Evolutionary conservation across 2,329 filamentous ascomycete genomes (phyloP).

Genomic region (Penicillium sumatraense): DNA sequence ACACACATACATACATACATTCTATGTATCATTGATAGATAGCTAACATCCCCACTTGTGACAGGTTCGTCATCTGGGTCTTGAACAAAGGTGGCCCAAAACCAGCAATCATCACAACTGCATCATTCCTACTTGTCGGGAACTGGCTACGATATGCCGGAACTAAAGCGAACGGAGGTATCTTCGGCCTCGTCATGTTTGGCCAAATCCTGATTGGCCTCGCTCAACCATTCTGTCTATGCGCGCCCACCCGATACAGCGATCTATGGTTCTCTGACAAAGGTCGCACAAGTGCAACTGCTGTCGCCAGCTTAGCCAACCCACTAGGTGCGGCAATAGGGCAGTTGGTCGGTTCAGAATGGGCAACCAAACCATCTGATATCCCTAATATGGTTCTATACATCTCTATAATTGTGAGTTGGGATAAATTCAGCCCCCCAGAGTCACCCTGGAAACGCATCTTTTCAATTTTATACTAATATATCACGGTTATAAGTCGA

Average conservation of each 20-base stretch:
- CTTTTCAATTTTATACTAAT: not conserved
- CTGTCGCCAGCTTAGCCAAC: constrained; percentile 82
- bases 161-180: constrained; percentile 60
- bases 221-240: constrained; percentile 88
- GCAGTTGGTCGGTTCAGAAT: constrained; percentile 82
- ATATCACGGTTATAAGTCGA: constrained; percentile 50
- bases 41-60: not conserved
- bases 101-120: constrained; percentile 73
- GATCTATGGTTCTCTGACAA: constrained; percentile 91
- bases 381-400: constrained; percentile 84
- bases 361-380: constrained; percentile 65
- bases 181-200: constrained; percentile 80
- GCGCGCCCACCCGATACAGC: constrained; percentile 86
- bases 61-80: constrained; percentile 69
- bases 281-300: constrained; percentile 85
- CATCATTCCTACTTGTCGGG: constrained; percentile 74
- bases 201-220: constrained; percentile 90
- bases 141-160: constrained; percentile 93
- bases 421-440: not conserved
- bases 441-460: not conserved
- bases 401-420: constrained; percentile 76
- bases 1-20: no score
- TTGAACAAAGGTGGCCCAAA: constrained; percentile 79
- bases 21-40: not conserved
- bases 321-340: constrained; percentile 87